These are phyloP conservation scores for Acephala macrosclerotiorum DNA, from an alignment of 2,329 filamentous ascomycete species.

Conservation along the genomic window DNA sequence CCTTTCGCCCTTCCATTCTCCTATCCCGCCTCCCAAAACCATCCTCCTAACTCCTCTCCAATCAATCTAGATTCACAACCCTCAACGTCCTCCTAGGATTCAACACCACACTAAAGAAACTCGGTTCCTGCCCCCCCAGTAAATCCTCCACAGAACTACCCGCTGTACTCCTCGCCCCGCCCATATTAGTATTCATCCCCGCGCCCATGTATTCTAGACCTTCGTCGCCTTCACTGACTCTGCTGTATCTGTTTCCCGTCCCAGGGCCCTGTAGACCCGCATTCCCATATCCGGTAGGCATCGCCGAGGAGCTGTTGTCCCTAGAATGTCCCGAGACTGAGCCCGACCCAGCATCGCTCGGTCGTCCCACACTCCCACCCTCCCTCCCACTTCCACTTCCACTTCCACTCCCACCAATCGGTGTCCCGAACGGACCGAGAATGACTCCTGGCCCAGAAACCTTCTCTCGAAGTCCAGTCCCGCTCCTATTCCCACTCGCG, in stretches of 20 bases:
- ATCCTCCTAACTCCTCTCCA: neutral
- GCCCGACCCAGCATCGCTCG: constrained; percentile 13
- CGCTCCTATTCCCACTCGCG: neutral
- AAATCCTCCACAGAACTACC: constrained; percentile 59
- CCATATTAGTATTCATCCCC: constrained; percentile 20
- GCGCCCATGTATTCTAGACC: constrained; percentile 34
- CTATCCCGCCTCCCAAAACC: neutral
- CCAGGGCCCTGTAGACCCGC: constrained; percentile 3
- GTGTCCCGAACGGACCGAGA: constrained; percentile 40
- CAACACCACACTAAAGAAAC: constrained; percentile 74
- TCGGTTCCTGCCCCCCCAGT: constrained; percentile 69
- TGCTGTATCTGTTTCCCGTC: constrained; percentile 26
- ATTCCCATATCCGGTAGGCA: neutral
- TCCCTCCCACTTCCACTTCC: neutral
- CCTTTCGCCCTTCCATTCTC: neutral
- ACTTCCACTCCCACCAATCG: constrained; percentile 31
- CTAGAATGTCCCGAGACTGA: neutral
- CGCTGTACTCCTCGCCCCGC: constrained; percentile 42
- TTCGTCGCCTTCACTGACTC: constrained; percentile 42
- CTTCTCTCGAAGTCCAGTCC: constrained; percentile 6
- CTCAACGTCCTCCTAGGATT: constrained; percentile 72
- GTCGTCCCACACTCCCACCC: neutral
- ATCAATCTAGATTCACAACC: constrained; percentile 63
- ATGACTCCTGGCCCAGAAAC: constrained; percentile 21
- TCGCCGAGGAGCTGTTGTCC: neutral